Base-by-base conservation (phyloP, 495 filamentous ascomycete species). In the Neurospora hispaniola region DNA sequence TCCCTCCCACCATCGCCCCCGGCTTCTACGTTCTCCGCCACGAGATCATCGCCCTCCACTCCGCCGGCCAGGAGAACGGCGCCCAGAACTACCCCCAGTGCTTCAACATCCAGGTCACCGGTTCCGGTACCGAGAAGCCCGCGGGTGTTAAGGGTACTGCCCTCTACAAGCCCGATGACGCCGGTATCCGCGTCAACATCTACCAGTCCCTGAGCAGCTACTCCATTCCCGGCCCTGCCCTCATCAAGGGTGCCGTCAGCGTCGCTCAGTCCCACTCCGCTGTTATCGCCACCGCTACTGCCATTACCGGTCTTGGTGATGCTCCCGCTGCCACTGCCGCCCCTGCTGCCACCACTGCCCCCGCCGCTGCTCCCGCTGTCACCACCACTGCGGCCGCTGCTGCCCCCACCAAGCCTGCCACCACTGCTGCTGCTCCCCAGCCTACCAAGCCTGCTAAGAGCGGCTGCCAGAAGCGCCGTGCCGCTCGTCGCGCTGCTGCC, bases 71-170 rank as follows among this genome's bases (percentile, higher is more conserved):
- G n/a, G 71, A 75, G 23, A 84, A 90, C 77, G 91, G 91, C 48
- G 91, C 92, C 5, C 92, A 95, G 84, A 90, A 89, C 83, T 95
- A 94, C 80, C 92, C 92, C 20, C 85, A 92, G 76, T 95, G 92
- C 82, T 81, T 93, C 81, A 94, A 93, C 86, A 79, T 94, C 68
- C 84, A 90, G 75, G 83, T 96, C 73, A 90, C 89, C 4, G 90
- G 92, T 59, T 79, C 82, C 69, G 92, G 91, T 42, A 89, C 86
- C 70, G 87, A 83, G 69, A 80, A 78, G 11, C 90, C 90, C 6
- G 73, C 81, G 6, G 91, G 91, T 69, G 85, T 86, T 31, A 77
- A 85, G 18, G 91, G 89, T 70, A 89, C 87, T 3, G 78, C 81
- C 31, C 86, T 92, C 11, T 94, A 94, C 80, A 87, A 80, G 12